Conservation (phyloP, 2,329 filamentous ascomycete genomes). For the Aspergillus chevalieri region DNA sequence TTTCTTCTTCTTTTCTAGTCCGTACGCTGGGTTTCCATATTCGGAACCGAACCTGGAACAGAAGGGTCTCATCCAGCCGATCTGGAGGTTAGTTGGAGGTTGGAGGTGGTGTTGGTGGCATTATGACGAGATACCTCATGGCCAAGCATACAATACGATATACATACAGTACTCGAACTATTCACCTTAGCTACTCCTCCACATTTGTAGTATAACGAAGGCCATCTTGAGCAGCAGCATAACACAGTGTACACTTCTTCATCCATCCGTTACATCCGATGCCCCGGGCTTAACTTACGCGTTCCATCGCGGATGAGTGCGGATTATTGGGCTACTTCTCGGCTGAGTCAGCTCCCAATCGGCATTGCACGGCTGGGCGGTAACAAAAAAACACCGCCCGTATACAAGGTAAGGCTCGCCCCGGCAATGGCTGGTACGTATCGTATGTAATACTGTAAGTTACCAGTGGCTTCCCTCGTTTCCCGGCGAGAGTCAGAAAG, state of each 20-base stretch:
- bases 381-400: background rate
- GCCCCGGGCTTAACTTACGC: background rate
- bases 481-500: too few species aligned
- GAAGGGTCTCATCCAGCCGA: too few species aligned
- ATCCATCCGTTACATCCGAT: background rate
- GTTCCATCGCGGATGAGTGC: background rate
- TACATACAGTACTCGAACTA: background rate
- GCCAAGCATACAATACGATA: background rate
- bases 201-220: too few species aligned
- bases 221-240: background rate
- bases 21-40: too few species aligned
- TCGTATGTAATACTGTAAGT: too few species aligned
- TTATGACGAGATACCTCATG: background rate
- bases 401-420: too few species aligned
- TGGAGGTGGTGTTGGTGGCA: background rate
- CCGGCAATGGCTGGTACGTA: background rate
- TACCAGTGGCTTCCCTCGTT: too few species aligned
- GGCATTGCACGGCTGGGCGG: background rate
- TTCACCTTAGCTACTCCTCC: background rate
- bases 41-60: too few species aligned
- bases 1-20: too few species aligned
- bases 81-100: background rate
- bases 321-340: background rate
- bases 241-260: background rate
- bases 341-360: background rate